Evolutionary conservation across 2,329 filamentous ascomycete species (phyloP).

Genomic region (Cadophora sp.): DNA sequence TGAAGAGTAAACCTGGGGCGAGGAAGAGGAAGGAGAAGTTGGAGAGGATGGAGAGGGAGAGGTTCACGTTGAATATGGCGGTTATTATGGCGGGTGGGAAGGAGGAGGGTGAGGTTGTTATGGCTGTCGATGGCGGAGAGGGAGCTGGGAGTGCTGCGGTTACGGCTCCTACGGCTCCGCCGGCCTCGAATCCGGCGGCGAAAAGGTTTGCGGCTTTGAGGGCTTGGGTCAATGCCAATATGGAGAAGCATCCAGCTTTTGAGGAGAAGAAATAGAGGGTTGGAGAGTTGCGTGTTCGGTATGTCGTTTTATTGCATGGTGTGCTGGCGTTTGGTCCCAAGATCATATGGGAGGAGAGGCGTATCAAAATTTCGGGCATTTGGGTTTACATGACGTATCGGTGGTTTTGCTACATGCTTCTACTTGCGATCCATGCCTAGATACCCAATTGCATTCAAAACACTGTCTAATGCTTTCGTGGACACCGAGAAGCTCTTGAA

Average conservation of each 20-base stretch:
- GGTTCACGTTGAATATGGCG: slow-evolving; percentile 85
- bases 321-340: slow-evolving; percentile 10
- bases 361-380: background rate
- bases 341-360: background rate
- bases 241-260: slow-evolving; percentile 88
- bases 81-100: slow-evolving; percentile 55
- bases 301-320: slow-evolving; percentile 17
- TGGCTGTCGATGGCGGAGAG: slow-evolving; percentile 31
- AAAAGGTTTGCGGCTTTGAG: slow-evolving; percentile 82
- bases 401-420: background rate
- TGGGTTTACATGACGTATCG: background rate
- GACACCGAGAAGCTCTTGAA: background rate
- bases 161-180: slow-evolving; percentile 25
- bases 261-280: slow-evolving; percentile 29
- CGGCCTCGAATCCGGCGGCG: slow-evolving; percentile 21
- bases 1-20: slow-evolving; percentile 78
- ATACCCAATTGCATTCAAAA: background rate
- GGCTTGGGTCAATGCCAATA: slow-evolving; percentile 82
- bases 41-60: slow-evolving; percentile 79
- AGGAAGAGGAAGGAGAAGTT: slow-evolving; percentile 84
- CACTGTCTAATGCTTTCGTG: background rate
- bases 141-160: slow-evolving; percentile 24
- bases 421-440: background rate
- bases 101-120: slow-evolving; percentile 4
- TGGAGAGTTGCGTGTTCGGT: background rate